Evolutionary conservation across 352 stramenopile species (phyloP), one percentile per base, ranked within the genome.

Genomic region (Globisporangium abappressorium): DNA sequence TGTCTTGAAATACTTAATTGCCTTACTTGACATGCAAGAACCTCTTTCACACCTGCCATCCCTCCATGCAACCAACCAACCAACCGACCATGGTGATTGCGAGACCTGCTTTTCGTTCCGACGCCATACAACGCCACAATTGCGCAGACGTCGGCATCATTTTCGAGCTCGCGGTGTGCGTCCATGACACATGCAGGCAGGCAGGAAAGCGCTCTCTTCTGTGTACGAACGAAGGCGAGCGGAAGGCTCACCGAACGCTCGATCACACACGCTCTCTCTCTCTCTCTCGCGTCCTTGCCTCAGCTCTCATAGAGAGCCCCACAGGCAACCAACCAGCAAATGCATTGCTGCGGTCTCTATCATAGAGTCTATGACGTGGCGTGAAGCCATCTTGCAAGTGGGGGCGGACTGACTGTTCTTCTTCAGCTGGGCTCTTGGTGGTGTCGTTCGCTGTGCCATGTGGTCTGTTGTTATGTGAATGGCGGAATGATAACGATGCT

Each of bases 71-170:
- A 33, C 55, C 34, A 43, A 43, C 55, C 34, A 43, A 43, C 55
- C 34, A 43, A 58, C 36, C 36, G 9, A 7, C 14, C 41, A 46
- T 15, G 15, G 26, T 43, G 55, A 60, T 60, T 33, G 55, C 55
- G 55, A 60, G 55, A 60, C 55, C 28, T 43, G 28, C 28, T 36
- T n/a, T 60, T 60, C 55, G 55, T 60, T 60, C 55, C 55, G 55
- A 47, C 55, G 33, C 30, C 30, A 24, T 7, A 61, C 20, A 36
- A 41, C 33, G 6, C 18, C 30, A n/a, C 30, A 28, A 30, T n/a
- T 57, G 51, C 22, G 22, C 51, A 57, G 51, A 47, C 41, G 15
- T 47, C 41, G 51, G 3, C 51, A 57, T 57, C 51, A 57, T 20
- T 57, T 57, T 57, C 51, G 51, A 57, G 51, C 51, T 3, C 0